These are phyloP conservation scores for Geranomyces variabilis DNA, from an alignment of 192 early-diverging fungal genomes.

Conservation along the genomic window DNA sequence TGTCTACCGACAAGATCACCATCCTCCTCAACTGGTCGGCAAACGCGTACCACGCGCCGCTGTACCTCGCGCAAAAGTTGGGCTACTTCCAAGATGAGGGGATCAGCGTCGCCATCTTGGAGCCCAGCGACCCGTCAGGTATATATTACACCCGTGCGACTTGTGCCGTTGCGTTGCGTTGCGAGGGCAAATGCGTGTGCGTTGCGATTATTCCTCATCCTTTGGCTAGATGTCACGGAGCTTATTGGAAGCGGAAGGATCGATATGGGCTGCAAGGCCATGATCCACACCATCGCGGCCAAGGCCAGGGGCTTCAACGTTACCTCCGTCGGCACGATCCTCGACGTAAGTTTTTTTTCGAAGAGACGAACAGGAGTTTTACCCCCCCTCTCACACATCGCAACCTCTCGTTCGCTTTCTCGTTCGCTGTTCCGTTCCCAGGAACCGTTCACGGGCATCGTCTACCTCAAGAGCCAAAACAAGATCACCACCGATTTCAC, in stretches of 20 bases:
- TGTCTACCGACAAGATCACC: constrained; percentile 55
- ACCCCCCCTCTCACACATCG: background rate
- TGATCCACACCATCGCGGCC: constrained; percentile 73
- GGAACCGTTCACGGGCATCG: constrained; percentile 68
- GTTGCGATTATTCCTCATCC: background rate
- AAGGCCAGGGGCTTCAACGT: constrained; percentile 66
- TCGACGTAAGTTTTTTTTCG: constrained; percentile 43
- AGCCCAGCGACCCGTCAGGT: constrained; percentile 67
- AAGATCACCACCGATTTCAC: constrained; percentile 62
- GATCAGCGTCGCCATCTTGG: constrained; percentile 67
- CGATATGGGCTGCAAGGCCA: constrained; percentile 68
- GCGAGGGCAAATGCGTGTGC: too few relatives aligned
- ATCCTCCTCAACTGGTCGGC: constrained; percentile 51
- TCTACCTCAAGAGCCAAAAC: constrained; percentile 55
- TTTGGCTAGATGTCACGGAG: constrained; percentile 20
- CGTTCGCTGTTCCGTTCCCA: background rate
- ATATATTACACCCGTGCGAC: too few relatives aligned
- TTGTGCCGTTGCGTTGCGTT: too few relatives aligned
- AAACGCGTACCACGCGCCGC: constrained; percentile 65
- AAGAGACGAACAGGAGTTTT: background rate
- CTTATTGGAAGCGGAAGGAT: constrained; percentile 64
- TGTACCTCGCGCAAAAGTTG: constrained; percentile 68
- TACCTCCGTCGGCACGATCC: constrained; percentile 64
- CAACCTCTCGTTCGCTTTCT: background rate
- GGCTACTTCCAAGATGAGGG: constrained; percentile 61